A percentile compares a stretch with the other conserved stretches of the same genome.
Evolutionary conservation across 1,284 basidiomycete species (phyloP).

Genomic region (Farysia itapuensis): DNA sequence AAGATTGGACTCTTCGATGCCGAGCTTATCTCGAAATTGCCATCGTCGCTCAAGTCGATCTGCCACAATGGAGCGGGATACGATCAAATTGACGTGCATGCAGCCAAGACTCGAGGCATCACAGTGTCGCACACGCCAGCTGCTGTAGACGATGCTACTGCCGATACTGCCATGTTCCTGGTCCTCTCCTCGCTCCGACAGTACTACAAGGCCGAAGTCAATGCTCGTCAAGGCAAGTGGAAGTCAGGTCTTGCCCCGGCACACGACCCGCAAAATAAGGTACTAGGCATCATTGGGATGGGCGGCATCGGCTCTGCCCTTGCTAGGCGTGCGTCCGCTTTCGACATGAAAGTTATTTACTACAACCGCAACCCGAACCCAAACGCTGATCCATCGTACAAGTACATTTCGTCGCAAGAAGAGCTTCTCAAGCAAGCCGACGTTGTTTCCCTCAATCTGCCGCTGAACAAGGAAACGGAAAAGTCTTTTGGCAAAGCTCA

Average conservation of each 20-base stretch:
- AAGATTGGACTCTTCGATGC: slow-evolving; percentile 50
- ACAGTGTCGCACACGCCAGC: slow-evolving; percentile 53
- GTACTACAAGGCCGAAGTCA: slow-evolving; percentile 46
- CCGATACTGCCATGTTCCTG: slow-evolving; percentile 54
- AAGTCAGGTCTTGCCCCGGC: slow-evolving; percentile 44
- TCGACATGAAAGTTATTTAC: slow-evolving; percentile 54
- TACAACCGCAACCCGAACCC: slow-evolving; percentile 48
- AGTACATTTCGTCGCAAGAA: slow-evolving; percentile 54
- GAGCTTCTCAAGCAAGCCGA: slow-evolving; percentile 61
- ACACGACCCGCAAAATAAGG: slow-evolving; percentile 44
- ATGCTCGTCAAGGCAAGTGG: slow-evolving; percentile 35
- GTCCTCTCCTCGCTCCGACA: slow-evolving; percentile 48
- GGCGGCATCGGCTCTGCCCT: slow-evolving; percentile 53
- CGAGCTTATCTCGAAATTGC: slow-evolving; percentile 40
- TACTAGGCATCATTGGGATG: slow-evolving; percentile 51
- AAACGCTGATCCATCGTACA: slow-evolving; percentile 21
- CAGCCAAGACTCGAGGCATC: slow-evolving; percentile 41
- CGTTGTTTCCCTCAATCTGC: slow-evolving; percentile 64
- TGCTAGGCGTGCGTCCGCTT: slow-evolving; percentile 47
- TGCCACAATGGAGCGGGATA: slow-evolving; percentile 57
- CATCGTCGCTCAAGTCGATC: slow-evolving; percentile 42
- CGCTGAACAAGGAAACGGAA: slow-evolving; percentile 61
- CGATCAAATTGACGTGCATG: slow-evolving; percentile 52
- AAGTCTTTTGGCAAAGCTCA: slow-evolving; percentile 60
- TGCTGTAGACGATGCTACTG: slow-evolving; percentile 51